Evolutionary conservation across 495 filamentous ascomycete genomes (phyloP).

Genomic region (Xylona heveae): DNA sequence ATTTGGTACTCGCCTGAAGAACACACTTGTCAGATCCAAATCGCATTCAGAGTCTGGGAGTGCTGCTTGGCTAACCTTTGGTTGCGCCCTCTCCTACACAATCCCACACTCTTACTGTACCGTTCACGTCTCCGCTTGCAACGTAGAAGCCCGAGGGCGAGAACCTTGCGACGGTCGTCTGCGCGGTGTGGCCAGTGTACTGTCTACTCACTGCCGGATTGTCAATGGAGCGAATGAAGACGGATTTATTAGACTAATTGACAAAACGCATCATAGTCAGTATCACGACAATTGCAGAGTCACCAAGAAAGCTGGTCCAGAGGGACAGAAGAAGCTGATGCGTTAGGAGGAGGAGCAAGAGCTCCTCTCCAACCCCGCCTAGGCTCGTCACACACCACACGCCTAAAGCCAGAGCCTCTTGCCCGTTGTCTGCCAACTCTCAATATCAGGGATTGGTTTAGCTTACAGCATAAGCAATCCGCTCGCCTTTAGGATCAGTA

Average conservation of each 20-base stretch:
- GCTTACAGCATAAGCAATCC: conserved; percentile 84
- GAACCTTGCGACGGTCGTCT: conserved; percentile 83
- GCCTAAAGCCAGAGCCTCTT: neutral
- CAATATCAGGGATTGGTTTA: conserved; percentile 3
- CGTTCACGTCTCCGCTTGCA: conserved; percentile 76
- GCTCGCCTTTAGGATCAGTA: conserved; percentile 74
- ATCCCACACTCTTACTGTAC: conserved; percentile 80
- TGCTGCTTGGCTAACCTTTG: conserved; percentile 24
- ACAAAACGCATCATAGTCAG: conserved; percentile 1
- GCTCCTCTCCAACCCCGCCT: neutral
- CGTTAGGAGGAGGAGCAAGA: conserved; percentile 6
- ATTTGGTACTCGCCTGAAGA: conserved; percentile 68
- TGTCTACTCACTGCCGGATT: conserved; percentile 62
- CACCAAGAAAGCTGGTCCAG: neutral
- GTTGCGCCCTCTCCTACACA: conserved; percentile 40
- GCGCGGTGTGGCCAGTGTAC: conserved; percentile 74
- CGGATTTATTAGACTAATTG: conserved; percentile 73
- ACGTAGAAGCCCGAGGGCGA: conserved; percentile 88
- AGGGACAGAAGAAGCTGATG: neutral
- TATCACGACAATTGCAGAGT: neutral
- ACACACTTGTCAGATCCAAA: conserved; percentile 28
- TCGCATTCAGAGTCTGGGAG: neutral
- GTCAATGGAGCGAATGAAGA: conserved; percentile 86
- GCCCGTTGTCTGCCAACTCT: neutral
- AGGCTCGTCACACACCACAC: conserved; percentile 6